phyloP scores from a whole-genome alignment of 768 basidiomycete genomes.

The Macrolepiota albuminosa region DNA sequence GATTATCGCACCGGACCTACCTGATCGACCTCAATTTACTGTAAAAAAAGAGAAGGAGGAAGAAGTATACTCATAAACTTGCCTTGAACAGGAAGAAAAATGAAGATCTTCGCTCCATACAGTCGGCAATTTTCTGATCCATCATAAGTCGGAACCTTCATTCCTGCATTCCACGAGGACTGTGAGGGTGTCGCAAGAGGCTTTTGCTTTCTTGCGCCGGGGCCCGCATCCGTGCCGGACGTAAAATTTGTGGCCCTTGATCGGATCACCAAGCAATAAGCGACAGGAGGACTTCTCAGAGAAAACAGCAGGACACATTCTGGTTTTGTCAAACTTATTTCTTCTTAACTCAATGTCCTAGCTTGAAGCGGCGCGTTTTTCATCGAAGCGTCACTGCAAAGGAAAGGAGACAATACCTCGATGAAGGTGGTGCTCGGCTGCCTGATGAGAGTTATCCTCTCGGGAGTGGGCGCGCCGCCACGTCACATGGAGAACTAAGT shows the following conservation, averaged over 20 bases:
- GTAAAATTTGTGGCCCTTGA: neutral
- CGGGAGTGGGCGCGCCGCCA: neutral
- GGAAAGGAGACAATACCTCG: neutral
- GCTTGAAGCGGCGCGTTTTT: slow-evolving; percentile 1
- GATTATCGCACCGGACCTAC: neutral
- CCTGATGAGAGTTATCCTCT: slow-evolving; percentile 4
- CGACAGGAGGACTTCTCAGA: no score
- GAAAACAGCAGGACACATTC: neutral
- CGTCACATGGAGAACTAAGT: neutral
- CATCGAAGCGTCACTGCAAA: neutral
- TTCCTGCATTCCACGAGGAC: neutral
- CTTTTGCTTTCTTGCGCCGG: neutral
- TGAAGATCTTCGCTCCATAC: neutral
- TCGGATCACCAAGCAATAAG: neutral
- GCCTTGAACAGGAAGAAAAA: neutral
- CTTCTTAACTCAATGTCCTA: neutral
- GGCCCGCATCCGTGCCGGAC: neutral
- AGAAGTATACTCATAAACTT: neutral
- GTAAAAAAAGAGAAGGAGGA: neutral
- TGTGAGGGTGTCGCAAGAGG: neutral
- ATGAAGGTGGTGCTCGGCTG: slow-evolving; percentile 3
- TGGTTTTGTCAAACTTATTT: neutral
- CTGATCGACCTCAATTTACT: neutral
- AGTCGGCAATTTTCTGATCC: no score
- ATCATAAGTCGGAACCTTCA: neutral